A percentile compares a stretch with the other conserved stretches of the same genome.
Conservation (phyloP, 129 eudicot genomes). For the Glebionis coronaria region DNA sequence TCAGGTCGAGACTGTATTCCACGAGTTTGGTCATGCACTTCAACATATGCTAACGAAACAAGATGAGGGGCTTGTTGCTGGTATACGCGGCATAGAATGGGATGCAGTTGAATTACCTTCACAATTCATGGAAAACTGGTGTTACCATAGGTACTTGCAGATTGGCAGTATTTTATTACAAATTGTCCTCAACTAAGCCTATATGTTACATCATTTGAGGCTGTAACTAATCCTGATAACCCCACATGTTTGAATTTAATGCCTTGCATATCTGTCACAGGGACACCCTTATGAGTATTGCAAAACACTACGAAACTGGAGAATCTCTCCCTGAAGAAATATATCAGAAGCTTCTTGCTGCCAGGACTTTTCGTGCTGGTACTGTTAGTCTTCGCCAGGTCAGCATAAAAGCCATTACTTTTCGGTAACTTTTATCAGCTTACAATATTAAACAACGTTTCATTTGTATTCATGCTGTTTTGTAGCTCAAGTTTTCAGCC, state of each 20-base stretch:
- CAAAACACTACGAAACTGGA: constrained; percentile 93
- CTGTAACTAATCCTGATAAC: neutral
- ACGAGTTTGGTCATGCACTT: constrained; percentile 99
- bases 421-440: neutral
- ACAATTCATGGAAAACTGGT: constrained; percentile 99
- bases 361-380: constrained; percentile 95
- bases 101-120: constrained; percentile 99
- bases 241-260: neutral
- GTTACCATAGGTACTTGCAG: constrained; percentile 81
- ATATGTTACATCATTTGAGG: neutral
- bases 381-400: constrained; percentile 91
- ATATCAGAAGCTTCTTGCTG: constrained; percentile 86
- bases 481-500: constrained; percentile 70
- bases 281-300: constrained; percentile 94
- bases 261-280: constrained; percentile 31
- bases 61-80: constrained; percentile 98
- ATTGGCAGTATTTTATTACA: constrained; percentile 3
- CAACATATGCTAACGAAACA: constrained; percentile 98
- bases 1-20: constrained; percentile 99
- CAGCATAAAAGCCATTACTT: constrained; percentile 10
- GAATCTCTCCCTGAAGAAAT: constrained; percentile 82
- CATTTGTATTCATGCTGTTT: neutral
- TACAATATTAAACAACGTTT: neutral
- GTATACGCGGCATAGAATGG: constrained; percentile 97
- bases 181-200: neutral